These are phyloP conservation scores for Pseudocercospora ulei DNA, from an alignment of 2,329 filamentous ascomycete genomes.

Conservation along the genomic window DNA sequence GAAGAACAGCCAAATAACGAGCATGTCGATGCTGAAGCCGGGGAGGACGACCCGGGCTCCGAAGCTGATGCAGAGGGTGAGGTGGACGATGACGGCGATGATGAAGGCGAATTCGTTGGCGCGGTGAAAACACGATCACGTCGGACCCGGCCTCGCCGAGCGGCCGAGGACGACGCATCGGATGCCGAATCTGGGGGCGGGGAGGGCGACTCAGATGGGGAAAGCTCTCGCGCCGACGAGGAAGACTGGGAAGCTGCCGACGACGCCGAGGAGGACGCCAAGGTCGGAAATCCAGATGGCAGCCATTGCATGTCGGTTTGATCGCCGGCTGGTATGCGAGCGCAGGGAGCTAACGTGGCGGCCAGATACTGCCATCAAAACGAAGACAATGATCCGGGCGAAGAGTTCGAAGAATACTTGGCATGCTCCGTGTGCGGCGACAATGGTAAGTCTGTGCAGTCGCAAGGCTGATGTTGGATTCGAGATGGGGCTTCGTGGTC, in stretches of 20 bases:
- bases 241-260: slow-evolving; percentile 47
- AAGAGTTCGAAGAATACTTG: slow-evolving; percentile 71
- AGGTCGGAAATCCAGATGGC: slow-evolving; percentile 45
- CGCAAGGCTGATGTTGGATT: slow-evolving; percentile 2
- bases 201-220: slow-evolving; percentile 32
- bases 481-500: slow-evolving; percentile 17
- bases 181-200: slow-evolving; percentile 36
- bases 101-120: slow-evolving; percentile 38
- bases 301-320: slow-evolving; percentile 56
- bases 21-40: slow-evolving; percentile 37
- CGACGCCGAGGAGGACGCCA: slow-evolving; percentile 46
- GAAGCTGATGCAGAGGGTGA: slow-evolving; percentile 46
- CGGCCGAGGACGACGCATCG: slow-evolving; percentile 33
- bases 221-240: slow-evolving; percentile 46
- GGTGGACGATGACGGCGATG: slow-evolving; percentile 43
- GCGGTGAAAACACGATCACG: slow-evolving; percentile 33
- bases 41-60: slow-evolving; percentile 30
- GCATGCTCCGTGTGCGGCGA: slow-evolving; percentile 69
- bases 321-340: not conserved
- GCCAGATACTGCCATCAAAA: slow-evolving; percentile 70
- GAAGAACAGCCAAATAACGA: too few relatives aligned
- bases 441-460: slow-evolving; percentile 56
- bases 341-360: slow-evolving; percentile 20
- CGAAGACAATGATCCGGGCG: slow-evolving; percentile 71
- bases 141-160: slow-evolving; percentile 31